Evolutionary conservation across 2,329 filamentous ascomycete genomes (phyloP).

Genomic region (Talaromyces sp.): DNA sequence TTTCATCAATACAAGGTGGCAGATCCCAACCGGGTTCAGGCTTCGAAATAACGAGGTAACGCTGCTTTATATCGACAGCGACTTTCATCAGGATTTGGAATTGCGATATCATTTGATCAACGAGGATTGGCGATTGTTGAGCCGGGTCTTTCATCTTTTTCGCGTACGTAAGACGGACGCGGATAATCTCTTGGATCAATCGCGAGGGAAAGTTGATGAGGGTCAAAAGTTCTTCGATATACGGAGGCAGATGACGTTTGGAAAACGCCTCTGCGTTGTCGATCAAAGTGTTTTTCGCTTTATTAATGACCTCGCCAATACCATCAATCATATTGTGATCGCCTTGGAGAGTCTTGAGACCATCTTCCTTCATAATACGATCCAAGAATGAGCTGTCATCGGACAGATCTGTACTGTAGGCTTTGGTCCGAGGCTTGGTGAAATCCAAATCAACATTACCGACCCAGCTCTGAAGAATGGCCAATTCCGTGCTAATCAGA

Average conservation of each 20-base stretch:
- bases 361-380: constrained; percentile 90
- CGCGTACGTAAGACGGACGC: constrained; percentile 82
- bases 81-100: constrained; percentile 91
- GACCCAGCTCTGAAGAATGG: constrained; percentile 91
- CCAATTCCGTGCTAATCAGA: constrained; percentile 90
- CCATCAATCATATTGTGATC: constrained; percentile 75
- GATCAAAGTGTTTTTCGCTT: constrained; percentile 89
- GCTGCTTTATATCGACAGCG: constrained; percentile 85
- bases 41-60: constrained; percentile 76
- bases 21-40: constrained; percentile 92
- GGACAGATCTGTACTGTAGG: constrained; percentile 67
- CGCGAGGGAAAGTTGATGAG: constrained; percentile 96
- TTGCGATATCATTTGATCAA: constrained; percentile 95
- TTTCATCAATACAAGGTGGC: constrained; percentile 92
- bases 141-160: constrained; percentile 93
- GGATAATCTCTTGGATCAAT: constrained; percentile 93
- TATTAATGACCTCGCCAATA: constrained; percentile 80
- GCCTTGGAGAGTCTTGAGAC: constrained; percentile 83
- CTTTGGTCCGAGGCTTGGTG: constrained; percentile 63
- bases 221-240: constrained; percentile 92
- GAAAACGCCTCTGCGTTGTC: constrained; percentile 78
- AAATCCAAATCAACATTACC: constrained; percentile 95
- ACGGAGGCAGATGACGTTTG: constrained; percentile 85
- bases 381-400: constrained; percentile 95
- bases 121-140: constrained; percentile 86